Evolutionary conservation across 2,329 filamentous ascomycete genomes (phyloP).

Genomic region (Colletotrichum godetiae): DNA sequence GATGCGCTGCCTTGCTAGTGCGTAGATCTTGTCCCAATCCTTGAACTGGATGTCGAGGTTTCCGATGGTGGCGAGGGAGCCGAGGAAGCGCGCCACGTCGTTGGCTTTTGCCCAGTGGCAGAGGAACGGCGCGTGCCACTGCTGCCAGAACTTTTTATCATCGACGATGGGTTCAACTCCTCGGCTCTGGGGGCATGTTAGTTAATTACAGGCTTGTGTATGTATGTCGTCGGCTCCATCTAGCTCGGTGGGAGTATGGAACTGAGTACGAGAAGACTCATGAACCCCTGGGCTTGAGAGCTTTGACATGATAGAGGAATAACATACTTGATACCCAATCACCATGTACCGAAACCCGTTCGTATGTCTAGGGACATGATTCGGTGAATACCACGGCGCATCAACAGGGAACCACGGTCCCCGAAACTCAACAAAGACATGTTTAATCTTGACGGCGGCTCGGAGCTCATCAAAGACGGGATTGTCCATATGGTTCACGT

Average conservation of each 20-base stretch:
- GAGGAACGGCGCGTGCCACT: neutral
- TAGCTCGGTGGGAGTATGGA: no score
- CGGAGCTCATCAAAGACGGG: neutral
- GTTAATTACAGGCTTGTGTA: neutral
- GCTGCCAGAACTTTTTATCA: neutral
- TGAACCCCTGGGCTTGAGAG: no score
- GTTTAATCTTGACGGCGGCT: neutral
- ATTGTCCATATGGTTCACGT: neutral
- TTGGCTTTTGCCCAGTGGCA: neutral
- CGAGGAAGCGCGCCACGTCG: neutral
- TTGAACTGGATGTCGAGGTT: neutral
- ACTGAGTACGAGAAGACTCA: no score
- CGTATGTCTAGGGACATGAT: neutral
- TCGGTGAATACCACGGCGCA: neutral
- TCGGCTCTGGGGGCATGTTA: neutral
- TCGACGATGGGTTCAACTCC: neutral
- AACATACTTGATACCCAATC: neutral
- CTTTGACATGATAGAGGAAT: neutral
- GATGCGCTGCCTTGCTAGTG: neutral
- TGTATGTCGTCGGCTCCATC: neutral
- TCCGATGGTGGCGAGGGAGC: neutral
- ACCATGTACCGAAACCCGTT: neutral
- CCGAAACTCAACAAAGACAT: neutral
- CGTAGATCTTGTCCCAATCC: neutral
- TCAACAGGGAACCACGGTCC: neutral